Percentiles rank a stretch among this genome's conserved stretches.
Conservation (phyloP, 352 stramenopile genomes). For the Phytopythium helicoides region DNA sequence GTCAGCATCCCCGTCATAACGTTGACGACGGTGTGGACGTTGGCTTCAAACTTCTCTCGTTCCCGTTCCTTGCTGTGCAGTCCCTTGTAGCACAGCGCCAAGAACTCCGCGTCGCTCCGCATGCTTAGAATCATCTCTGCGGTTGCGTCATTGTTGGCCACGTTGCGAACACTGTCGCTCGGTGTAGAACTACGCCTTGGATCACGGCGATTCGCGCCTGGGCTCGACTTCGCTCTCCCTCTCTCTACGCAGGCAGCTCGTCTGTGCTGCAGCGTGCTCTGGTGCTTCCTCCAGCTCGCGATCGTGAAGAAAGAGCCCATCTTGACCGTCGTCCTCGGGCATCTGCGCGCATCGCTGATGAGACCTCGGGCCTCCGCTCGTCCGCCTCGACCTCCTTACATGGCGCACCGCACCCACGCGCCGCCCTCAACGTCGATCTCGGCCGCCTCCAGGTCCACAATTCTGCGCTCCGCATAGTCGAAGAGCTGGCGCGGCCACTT, state of each 20-base stretch:
- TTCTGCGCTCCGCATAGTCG: constrained; percentile 36
- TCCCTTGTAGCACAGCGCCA: constrained; percentile 21
- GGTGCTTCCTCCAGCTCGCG: constrained; percentile 26
- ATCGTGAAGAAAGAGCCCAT: constrained; percentile 20
- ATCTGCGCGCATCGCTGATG: too few species aligned
- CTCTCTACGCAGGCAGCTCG: neutral
- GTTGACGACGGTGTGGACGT: constrained; percentile 39
- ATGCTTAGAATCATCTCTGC: constrained; percentile 2
- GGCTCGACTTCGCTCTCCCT: neutral
- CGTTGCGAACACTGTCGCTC: neutral
- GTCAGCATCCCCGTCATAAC: constrained; percentile 39
- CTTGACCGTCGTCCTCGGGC: constrained; percentile 28
- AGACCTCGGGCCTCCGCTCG: too few species aligned
- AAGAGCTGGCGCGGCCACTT: constrained; percentile 44
- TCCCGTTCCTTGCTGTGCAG: constrained; percentile 20
- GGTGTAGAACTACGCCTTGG: neutral
- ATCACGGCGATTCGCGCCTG: neutral
- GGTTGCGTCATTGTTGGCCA: neutral
- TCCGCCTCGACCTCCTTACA: constrained; percentile 9
- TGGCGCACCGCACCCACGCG: constrained; percentile 52
- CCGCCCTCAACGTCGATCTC: constrained; percentile 44
- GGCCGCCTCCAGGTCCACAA: constrained; percentile 33
- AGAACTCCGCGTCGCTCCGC: constrained; percentile 16
- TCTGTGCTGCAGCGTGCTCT: constrained; percentile 8
- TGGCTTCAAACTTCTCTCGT: constrained; percentile 18